Base-by-base conservation (phyloP, 345 rosid species). In the Linum lewisii region DNA sequence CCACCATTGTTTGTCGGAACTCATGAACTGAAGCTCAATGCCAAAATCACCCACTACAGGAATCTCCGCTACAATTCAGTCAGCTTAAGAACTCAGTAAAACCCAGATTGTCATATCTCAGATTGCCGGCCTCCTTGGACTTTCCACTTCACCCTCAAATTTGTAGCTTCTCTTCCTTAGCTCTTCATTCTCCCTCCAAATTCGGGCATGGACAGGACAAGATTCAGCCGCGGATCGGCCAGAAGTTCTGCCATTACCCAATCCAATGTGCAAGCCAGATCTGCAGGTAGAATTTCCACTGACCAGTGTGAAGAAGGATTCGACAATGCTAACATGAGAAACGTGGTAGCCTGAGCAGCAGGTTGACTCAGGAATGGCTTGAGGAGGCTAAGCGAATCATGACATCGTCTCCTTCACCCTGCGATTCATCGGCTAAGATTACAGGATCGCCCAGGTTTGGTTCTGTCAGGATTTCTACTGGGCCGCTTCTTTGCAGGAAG, bases 281-380 rank as follows among this genome's bases (percentile, higher is more conserved):
- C 47, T 1, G 47, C 47, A 7, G 47, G 14, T 16, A 8, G 9
- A 16, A 1, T 16, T 4, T 11, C 47, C 47, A 11, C 47, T 42
- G 85, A 80, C 77, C 82, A 80, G 36, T 29, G 34, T 8, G 34
- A 77, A 9, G 73, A 62, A 0, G 75, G 72, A 29, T 82, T 80
- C 32, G 91, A 84, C 58, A 72, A 65, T n/a, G n/a, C n/a, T 32
- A 82, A 83, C 62, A 75, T 71, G 0, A 73, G 87, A 69, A 84
- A 84, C n/a, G n/a, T n/a, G n/a, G n/a, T n/a, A n/a, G n/a, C n/a
- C 62, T 70, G 76, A 80, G 85, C 77, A 66, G 87, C 70, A 77
- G 66, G 69, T 45, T 67, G 24, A 80, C 91, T n/a, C 73, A 75
- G 67, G 80, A 80, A 47, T 82, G 85, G 91, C 69, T 84, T 0